These are phyloP conservation scores for Colletotrichum orchidophilum DNA, from an alignment of 2,329 filamentous ascomycete species.

Conservation along the genomic window DNA sequence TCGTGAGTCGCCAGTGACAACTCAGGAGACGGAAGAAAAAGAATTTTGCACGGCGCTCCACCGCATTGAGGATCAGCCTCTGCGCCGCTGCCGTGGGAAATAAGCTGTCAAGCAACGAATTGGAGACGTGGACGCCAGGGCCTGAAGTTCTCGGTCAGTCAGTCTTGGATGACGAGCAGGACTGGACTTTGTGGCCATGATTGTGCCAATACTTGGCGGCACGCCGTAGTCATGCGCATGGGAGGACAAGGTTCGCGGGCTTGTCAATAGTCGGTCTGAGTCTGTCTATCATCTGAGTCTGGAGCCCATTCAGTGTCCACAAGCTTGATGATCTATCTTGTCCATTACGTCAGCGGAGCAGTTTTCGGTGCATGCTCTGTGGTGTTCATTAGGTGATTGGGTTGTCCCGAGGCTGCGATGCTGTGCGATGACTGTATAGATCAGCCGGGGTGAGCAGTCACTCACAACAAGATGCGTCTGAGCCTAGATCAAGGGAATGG, in stretches of 20 bases:
- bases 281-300: neutral
- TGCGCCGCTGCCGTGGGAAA: constrained; percentile 24
- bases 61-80: constrained; percentile 21
- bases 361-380: neutral
- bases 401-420: constrained; percentile 1
- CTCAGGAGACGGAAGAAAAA: constrained; percentile 23
- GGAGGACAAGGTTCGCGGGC: neutral
- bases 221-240: constrained; percentile 1
- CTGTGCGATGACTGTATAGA: neutral
- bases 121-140: neutral
- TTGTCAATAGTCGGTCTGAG: neutral
- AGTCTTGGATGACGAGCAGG: neutral
- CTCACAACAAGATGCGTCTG: neutral
- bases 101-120: constrained; percentile 29
- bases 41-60: constrained; percentile 13
- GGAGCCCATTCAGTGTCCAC: neutral
- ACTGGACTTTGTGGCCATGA: neutral
- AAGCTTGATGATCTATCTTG: constrained; percentile 14
- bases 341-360: neutral
- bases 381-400: neutral
- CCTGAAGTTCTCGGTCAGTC: neutral
- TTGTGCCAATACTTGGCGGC: neutral
- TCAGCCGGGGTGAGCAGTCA: neutral
- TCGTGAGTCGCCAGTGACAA: constrained; percentile 3
- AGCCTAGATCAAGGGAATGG: constrained; percentile 11